Percentiles rank a stretch among this genome's conserved stretches.
Conservation (phyloP, 441 rosid genomes). For the Aleurites moluccanus region DNA sequence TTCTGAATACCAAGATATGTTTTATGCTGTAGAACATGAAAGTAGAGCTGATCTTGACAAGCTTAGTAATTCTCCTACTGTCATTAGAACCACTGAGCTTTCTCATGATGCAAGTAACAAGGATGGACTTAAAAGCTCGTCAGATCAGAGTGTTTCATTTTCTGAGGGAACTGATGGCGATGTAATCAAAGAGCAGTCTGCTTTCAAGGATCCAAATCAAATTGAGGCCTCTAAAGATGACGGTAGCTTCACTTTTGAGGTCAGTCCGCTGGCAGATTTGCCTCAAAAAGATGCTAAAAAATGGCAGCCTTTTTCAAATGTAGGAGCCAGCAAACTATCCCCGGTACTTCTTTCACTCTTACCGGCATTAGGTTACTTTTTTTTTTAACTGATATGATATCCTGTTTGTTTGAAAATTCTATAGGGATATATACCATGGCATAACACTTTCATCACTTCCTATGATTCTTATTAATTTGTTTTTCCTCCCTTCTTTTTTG, state of each 20-base stretch:
- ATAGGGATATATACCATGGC: background rate
- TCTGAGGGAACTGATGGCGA: conserved; percentile 31
- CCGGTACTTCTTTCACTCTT: conserved; percentile 38
- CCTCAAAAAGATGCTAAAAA: conserved; percentile 42
- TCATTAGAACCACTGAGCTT: conserved; percentile 39
- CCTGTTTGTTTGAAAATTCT: conserved; percentile 10
- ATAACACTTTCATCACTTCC: background rate
- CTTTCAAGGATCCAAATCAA: conserved; percentile 41
- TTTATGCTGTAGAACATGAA: conserved; percentile 37
- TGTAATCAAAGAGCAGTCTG: conserved; percentile 30
- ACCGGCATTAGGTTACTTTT: background rate
- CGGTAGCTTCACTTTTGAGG: conserved; percentile 58
- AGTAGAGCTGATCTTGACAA: conserved; percentile 39
- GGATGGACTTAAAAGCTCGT: conserved; percentile 37
- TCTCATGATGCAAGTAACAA: conserved; percentile 40
- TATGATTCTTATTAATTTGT: conserved; percentile 20
- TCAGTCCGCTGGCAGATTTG: conserved; percentile 34
- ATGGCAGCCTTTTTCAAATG: conserved; percentile 45
- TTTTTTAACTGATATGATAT: background rate
- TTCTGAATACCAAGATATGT: conserved; percentile 37
- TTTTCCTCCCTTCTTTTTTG: conserved; percentile 22
- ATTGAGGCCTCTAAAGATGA: conserved; percentile 47
- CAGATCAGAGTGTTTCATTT: conserved; percentile 34
- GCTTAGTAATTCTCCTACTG: conserved; percentile 47
- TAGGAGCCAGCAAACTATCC: conserved; percentile 40